A percentile compares a stretch with the other conserved stretches of the same genome.
These are phyloP conservation scores for Dendrocalamus sinicus DNA, from an alignment of 176 grass and related monocot species.

Conservation along the genomic window DNA sequence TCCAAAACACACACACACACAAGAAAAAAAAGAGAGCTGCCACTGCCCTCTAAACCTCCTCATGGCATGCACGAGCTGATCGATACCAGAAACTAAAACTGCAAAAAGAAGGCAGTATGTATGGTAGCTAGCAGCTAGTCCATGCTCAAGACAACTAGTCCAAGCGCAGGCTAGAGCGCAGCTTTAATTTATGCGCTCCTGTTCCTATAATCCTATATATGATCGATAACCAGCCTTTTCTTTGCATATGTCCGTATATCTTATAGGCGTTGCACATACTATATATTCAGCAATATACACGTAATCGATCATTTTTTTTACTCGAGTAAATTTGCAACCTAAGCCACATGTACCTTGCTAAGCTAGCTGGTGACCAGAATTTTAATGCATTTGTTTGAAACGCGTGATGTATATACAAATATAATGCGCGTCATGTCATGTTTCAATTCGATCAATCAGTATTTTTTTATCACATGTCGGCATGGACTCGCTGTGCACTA, in stretches of 20 bases:
- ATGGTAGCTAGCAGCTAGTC: background rate
- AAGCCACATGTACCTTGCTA: background rate
- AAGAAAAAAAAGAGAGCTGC: conserved; percentile 21
- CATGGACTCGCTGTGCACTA: background rate
- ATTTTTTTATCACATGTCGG: conserved; percentile 43
- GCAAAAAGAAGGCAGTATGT: conserved; percentile 29
- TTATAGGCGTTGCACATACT: background rate
- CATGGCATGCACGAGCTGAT: conserved; percentile 36
- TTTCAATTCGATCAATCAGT: background rate
- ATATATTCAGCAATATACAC: background rate
- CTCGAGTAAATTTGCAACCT: background rate
- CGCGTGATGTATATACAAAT: background rate
- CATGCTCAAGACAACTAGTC: conserved; percentile 48
- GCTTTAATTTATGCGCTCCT: conserved; percentile 45
- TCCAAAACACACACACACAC: conserved; percentile 9
- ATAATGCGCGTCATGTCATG: background rate
- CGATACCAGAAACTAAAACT: conserved; percentile 43
- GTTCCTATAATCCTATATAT: background rate
- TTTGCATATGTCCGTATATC: background rate
- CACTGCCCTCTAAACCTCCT: background rate
- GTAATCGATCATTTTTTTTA: background rate
- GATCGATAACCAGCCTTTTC: conserved; percentile 2
- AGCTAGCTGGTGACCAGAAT: background rate
- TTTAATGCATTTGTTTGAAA: background rate
- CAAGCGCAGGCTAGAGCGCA: conserved; percentile 38